Conservation (phyloP, 805 yeast genomes). For the Henningerozyma blattae region DNA sequence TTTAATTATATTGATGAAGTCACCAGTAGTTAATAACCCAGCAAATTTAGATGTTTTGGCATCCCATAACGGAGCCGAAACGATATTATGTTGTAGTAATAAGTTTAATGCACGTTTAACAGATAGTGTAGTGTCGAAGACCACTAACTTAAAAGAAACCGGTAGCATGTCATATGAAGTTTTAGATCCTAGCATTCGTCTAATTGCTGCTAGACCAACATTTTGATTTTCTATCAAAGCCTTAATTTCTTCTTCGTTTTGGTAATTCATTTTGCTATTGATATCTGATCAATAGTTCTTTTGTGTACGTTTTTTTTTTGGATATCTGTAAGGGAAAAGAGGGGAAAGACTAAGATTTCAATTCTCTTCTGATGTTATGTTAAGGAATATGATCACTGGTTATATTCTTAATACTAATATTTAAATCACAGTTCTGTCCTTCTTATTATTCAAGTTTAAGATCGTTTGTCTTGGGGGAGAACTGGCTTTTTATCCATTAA, state of each 20-base stretch:
- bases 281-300: no score
- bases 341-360: background rate
- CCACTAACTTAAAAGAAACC: conserved; percentile 84
- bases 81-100: conserved; percentile 82
- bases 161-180: conserved; percentile 96
- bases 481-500: no score
- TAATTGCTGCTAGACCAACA: conserved; percentile 69
- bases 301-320: no score
- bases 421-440: no score
- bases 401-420: no score
- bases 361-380: no score
- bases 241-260: background rate
- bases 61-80: conserved; percentile 96
- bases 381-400: no score
- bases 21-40: conserved; percentile 83
- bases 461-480: no score
- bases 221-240: conserved; percentile 38
- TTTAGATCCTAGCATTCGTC: conserved; percentile 74
- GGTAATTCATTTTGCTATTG: background rate
- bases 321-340: background rate
- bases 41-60: conserved; percentile 82
- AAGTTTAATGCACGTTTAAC: conserved; percentile 88
- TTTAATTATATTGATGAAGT: conserved; percentile 89
- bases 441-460: no score
- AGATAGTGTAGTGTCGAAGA: conserved; percentile 79